These are phyloP conservation scores for Gyrodon lividus DNA, from an alignment of 768 basidiomycete genomes.

Conservation along the genomic window DNA sequence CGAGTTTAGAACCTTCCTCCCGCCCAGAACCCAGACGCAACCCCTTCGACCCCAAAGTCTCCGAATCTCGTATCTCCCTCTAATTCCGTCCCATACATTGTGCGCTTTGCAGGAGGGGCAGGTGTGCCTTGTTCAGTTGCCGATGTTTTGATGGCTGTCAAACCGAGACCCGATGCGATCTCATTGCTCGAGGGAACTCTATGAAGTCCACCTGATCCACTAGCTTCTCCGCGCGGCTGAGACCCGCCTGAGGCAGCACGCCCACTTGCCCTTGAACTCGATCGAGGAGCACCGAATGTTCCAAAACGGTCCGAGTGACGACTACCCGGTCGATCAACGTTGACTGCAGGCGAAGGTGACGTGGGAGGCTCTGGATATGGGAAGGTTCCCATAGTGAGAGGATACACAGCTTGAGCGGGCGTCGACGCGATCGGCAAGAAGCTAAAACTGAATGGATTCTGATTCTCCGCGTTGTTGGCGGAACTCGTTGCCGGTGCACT, in stretches of 20 bases:
- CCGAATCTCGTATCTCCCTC: constrained; percentile 83
- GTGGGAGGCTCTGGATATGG: constrained; percentile 36
- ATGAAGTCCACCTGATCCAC: constrained; percentile 28
- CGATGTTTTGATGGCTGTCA: constrained; percentile 38
- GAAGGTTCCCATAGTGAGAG: constrained; percentile 36
- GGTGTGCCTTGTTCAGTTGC: constrained; percentile 42
- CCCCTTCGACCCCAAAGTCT: constrained; percentile 78
- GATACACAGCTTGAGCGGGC: constrained; percentile 43
- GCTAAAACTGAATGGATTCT: constrained; percentile 51
- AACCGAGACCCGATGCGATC: constrained; percentile 43
- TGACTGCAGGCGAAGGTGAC: constrained; percentile 33
- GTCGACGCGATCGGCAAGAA: constrained; percentile 54
- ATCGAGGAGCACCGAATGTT: constrained; percentile 34
- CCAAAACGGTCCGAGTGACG: constrained; percentile 34
- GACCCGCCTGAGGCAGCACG: constrained; percentile 28
- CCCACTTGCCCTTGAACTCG: constrained; percentile 37
- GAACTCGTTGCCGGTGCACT: constrained; percentile 42
- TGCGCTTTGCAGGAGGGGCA: constrained; percentile 53
- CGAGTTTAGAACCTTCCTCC: constrained; percentile 41
- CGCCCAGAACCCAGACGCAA: constrained; percentile 72
- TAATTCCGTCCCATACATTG: constrained; percentile 83
- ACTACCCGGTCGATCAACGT: constrained; percentile 32
- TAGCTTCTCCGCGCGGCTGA: constrained; percentile 23
- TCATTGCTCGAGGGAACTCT: constrained; percentile 44
- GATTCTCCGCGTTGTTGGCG: constrained; percentile 52